A percentile compares a stretch with the other conserved stretches of the same genome.
Conservation (phyloP, 129 eudicot species). For the Chrysanthemum makinoi region DNA sequence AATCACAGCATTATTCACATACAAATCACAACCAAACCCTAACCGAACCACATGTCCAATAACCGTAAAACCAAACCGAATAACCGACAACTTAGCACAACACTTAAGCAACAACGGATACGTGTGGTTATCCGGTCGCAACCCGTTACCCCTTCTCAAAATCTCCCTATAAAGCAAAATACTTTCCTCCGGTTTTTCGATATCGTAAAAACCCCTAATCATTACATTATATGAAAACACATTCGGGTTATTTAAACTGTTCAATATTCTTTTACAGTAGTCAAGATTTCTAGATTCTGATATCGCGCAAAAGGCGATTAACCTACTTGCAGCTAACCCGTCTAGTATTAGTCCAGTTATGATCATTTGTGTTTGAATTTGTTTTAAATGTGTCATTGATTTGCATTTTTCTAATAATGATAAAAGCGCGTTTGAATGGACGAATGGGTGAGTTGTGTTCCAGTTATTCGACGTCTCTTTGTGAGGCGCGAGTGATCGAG, state of each 20-base stretch:
- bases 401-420: slow-evolving; percentile 54
- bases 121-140: slow-evolving; percentile 63
- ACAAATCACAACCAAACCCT: slow-evolving; percentile 49
- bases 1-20: slow-evolving; percentile 59
- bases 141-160: slow-evolving; percentile 26
- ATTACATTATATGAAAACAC: slow-evolving; percentile 62
- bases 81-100: slow-evolving; percentile 40
- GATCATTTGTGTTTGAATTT: slow-evolving; percentile 69
- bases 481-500: slow-evolving; percentile 40
- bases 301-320: slow-evolving; percentile 67
- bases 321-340: slow-evolving; percentile 64
- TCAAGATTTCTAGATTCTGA: slow-evolving; percentile 42
- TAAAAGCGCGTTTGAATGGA: slow-evolving; percentile 59
- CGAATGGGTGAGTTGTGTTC: slow-evolving; percentile 54
- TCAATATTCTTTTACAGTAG: slow-evolving; percentile 40
- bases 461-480: slow-evolving; percentile 51
- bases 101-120: slow-evolving; percentile 67
- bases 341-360: slow-evolving; percentile 50
- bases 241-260: slow-evolving; percentile 30
- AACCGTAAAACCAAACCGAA: slow-evolving; percentile 41
- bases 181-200: slow-evolving; percentile 37
- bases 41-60: slow-evolving; percentile 53
- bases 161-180: slow-evolving; percentile 52
- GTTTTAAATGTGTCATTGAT: slow-evolving; percentile 57
- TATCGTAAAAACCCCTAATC: slow-evolving; percentile 48